Conservation (phyloP, 352 stramenopile species). For the Phytophthora rubi region DNA sequence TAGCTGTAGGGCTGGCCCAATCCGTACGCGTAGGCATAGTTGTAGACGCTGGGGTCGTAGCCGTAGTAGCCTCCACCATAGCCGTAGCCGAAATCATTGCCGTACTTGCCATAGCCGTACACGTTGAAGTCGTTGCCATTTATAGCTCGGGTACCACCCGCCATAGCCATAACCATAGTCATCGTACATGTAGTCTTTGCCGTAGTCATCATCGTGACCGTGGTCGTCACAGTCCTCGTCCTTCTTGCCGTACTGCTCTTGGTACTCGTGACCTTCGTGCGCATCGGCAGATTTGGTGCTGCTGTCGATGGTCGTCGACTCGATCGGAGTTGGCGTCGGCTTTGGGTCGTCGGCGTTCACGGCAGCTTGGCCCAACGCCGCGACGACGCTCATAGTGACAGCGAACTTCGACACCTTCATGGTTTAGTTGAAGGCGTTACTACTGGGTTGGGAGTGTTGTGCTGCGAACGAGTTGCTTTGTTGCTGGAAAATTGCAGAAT, state of each 20-base stretch:
- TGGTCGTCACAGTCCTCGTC: not conserved
- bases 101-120: slow-evolving; percentile 5
- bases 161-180: slow-evolving; percentile 2
- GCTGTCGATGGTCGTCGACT: not conserved
- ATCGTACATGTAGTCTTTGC: not conserved
- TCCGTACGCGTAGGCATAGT: slow-evolving; percentile 3
- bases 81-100: slow-evolving; percentile 4
- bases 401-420: not conserved
- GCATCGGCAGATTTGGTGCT: not conserved
- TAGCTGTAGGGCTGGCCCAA: slow-evolving; percentile 5
- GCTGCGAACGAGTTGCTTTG: not conserved
- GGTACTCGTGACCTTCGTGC: not conserved
- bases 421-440: not conserved
- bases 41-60: slow-evolving; percentile 7
- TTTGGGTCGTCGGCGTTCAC: slow-evolving; percentile 1
- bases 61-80: slow-evolving; percentile 2
- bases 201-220: not conserved
- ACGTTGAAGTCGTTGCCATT: not conserved
- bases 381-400: not conserved
- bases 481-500: slow-evolving; percentile 2
- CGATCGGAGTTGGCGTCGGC: not conserved
- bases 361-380: not conserved
- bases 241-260: not conserved
- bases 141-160: not conserved
- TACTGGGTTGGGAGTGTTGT: not conserved